These are phyloP conservation scores for Kentomonas sorsogonicus DNA, from an alignment of 208 protist species.

Conservation along the genomic window DNA sequence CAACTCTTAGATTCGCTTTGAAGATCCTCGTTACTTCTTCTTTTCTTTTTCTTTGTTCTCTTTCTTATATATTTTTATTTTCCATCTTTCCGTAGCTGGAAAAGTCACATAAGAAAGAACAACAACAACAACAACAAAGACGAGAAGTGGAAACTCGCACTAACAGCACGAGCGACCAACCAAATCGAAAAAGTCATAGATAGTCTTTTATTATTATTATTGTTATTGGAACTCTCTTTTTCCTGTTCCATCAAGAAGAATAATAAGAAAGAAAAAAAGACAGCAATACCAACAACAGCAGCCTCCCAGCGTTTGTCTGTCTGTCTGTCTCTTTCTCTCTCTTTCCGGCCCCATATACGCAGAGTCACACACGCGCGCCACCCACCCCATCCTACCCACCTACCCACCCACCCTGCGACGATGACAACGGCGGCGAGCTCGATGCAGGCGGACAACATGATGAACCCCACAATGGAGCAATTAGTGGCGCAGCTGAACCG, in stretches of 20 bases:
- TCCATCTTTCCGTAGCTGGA: no score
- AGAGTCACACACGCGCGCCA: background rate
- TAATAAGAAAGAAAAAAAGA: background rate
- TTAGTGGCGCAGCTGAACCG: no score
- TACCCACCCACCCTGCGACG: no score
- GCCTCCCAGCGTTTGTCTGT: slow-evolving; percentile 5
- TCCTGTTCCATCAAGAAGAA: background rate
- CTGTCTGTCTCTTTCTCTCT: slow-evolving; percentile 3
- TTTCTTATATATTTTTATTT: background rate
- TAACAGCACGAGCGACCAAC: no score
- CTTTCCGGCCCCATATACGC: background rate
- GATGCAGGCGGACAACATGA: no score
- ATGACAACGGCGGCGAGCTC: no score
- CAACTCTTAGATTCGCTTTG: background rate
- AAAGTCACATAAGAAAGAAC: no score
- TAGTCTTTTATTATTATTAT: background rate
- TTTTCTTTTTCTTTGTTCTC: background rate
- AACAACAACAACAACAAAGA: no score
- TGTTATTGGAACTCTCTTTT: background rate
- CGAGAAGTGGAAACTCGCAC: no score
- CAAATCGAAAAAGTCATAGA: background rate
- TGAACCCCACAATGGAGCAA: no score
- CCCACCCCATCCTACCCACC: background rate
- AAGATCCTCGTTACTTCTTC: background rate
- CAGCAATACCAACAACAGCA: background rate